phyloP scores from a whole-genome alignment of 306 rosid genomes.

The Prunus salicina region DNA sequence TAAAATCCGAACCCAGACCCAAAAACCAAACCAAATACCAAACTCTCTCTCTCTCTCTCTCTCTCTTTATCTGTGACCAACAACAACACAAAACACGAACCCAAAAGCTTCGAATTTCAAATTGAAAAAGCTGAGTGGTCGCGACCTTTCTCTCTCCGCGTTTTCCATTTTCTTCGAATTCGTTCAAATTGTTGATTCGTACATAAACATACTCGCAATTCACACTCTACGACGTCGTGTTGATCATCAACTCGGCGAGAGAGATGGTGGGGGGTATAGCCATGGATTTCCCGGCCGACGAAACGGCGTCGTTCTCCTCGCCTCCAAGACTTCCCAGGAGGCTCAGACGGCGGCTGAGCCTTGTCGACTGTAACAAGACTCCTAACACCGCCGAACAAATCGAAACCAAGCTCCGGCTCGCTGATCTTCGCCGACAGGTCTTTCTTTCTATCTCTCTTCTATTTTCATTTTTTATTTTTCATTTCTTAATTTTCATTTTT shows the following conservation, averaged over 20 bases:
- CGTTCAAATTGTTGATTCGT: background rate
- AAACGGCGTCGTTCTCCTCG: conserved; percentile 41
- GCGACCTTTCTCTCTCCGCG: conserved; percentile 10
- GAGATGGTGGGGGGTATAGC: conserved; percentile 27
- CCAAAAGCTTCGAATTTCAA: background rate
- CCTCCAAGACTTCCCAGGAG: conserved; percentile 70
- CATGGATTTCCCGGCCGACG: conserved; percentile 47
- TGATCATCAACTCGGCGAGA: background rate
- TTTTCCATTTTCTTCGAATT: background rate
- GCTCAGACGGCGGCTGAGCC: conserved; percentile 59
- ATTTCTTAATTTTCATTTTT: background rate
- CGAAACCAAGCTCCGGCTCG: conserved; percentile 78
- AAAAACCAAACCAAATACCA: conserved; percentile 8
- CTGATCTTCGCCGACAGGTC: conserved; percentile 96
- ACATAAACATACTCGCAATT: too few relatives aligned
- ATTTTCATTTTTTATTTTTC: background rate
- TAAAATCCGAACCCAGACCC: conserved; percentile 16
- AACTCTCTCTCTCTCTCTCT: background rate
- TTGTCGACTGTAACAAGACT: conserved; percentile 62
- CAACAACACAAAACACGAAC: background rate
- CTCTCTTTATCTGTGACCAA: background rate
- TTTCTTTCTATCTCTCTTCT: background rate
- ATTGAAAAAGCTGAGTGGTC: background rate
- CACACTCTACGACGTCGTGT: background rate
- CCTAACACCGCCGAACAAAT: conserved; percentile 80